Evolutionary conservation across 768 basidiomycete genomes (phyloP).

Genomic region (Tremella yokohamensis): DNA sequence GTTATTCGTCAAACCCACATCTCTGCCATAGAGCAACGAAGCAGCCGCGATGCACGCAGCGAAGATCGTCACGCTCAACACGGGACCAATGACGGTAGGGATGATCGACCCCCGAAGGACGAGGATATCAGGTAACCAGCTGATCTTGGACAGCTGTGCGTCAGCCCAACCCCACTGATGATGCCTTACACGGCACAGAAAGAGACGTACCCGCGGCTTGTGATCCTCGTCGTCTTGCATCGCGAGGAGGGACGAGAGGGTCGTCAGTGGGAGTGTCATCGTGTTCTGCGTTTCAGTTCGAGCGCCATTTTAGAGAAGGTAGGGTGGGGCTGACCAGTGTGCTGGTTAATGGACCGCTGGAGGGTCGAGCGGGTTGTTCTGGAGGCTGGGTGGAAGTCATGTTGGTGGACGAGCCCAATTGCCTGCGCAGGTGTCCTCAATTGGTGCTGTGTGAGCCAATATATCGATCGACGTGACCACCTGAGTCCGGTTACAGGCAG

Average conservation of each 20-base stretch:
- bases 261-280: slow-evolving; percentile 23
- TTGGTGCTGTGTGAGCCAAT: too few species aligned
- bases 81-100: slow-evolving; percentile 69
- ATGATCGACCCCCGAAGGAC: slow-evolving; percentile 79
- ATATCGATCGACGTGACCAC: too few species aligned
- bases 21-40: slow-evolving; percentile 56
- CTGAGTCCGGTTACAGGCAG: too few species aligned
- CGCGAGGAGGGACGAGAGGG: slow-evolving; percentile 35
- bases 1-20: slow-evolving; percentile 69
- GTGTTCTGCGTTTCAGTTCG: slow-evolving; percentile 11
- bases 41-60: slow-evolving; percentile 53
- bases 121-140: slow-evolving; percentile 84
- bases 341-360: slow-evolving; percentile 1
- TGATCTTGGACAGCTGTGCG: slow-evolving; percentile 51
- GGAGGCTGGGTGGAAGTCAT: too few species aligned
- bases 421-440: too few species aligned
- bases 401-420: too few species aligned
- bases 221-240: slow-evolving; percentile 45
- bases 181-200: background rate
- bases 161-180: slow-evolving; percentile 8
- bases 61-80: slow-evolving; percentile 76
- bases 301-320: background rate
- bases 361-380: background rate
- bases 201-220: slow-evolving; percentile 34
- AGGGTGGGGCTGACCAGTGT: slow-evolving; percentile 1